Percentiles rank a stretch among this genome's conserved stretches.
phyloP scores from a whole-genome alignment of 495 filamentous ascomycete genomes.

The Viridothelium virens region DNA sequence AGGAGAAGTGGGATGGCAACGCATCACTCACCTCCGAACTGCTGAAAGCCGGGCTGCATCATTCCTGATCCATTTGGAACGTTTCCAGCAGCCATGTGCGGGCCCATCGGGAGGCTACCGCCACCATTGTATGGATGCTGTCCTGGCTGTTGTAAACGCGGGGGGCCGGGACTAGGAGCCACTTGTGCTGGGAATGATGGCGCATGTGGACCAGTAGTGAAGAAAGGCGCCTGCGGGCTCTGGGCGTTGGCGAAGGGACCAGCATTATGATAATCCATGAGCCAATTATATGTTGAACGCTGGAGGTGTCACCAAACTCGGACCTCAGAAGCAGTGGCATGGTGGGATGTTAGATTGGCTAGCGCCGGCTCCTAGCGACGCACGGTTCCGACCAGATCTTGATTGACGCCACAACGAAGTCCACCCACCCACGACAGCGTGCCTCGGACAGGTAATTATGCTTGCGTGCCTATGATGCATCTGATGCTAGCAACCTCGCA shows the following conservation, averaged over 20 bases:
- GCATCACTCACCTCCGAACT: background rate
- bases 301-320: no score
- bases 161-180: background rate
- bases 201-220: background rate
- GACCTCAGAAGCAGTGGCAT: no score
- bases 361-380: background rate
- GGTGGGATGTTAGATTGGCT: background rate
- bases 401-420: background rate
- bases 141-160: no score
- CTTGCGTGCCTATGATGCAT: no score
- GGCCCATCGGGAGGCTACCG: background rate
- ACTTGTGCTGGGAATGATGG: background rate
- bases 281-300: background rate
- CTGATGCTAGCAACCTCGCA: no score
- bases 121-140: background rate
- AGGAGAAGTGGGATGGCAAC: background rate
- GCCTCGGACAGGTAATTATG: no score
- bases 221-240: slow-evolving; percentile 12
- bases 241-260: background rate
- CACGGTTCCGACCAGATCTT: background rate
- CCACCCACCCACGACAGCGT: background rate
- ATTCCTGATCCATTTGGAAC: background rate
- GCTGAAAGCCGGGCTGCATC: slow-evolving; percentile 9
- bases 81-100: background rate
- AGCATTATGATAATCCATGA: slow-evolving; percentile 1